Conservation (phyloP, 2,329 filamentous ascomycete species). For the Colletotrichum gigasporum region DNA sequence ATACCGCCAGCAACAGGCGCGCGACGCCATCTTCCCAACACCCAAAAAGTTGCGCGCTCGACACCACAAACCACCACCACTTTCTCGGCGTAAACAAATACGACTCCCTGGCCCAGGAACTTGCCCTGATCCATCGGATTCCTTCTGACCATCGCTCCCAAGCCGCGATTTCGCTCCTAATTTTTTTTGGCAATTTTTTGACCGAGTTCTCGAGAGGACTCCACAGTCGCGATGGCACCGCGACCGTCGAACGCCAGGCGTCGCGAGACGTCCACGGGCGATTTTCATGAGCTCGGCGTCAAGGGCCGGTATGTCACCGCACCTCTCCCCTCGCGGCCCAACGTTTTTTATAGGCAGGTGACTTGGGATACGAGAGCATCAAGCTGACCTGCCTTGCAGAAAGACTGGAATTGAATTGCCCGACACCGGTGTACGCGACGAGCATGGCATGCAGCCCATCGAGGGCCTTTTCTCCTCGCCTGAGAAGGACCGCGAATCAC, state of each 20-base stretch:
- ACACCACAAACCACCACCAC: constrained; percentile 5
- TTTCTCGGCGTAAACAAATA: constrained; percentile 13
- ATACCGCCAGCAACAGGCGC: constrained; percentile 3
- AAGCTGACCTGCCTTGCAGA: constrained; percentile 55
- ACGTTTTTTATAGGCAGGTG: neutral
- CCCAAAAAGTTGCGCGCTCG: constrained; percentile 17
- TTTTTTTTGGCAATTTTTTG: neutral
- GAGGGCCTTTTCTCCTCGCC: constrained; percentile 92
- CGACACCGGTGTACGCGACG: constrained; percentile 84
- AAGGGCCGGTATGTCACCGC: constrained; percentile 55
- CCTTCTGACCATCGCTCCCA: neutral
- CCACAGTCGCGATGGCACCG: constrained; percentile 24
- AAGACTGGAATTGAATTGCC: constrained; percentile 89
- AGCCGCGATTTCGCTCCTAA: neutral
- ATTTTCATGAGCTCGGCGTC: constrained; percentile 59
- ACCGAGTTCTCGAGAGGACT: neutral
- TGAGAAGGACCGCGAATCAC: constrained; percentile 54
- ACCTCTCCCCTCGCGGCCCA: neutral
- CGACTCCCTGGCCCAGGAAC: neutral
- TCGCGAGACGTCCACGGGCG: constrained; percentile 44
- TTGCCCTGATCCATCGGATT: neutral
- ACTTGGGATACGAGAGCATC: neutral
- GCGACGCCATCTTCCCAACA: constrained; percentile 13
- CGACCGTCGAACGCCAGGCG: constrained; percentile 21
- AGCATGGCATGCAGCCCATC: constrained; percentile 90